phyloP scores from a whole-genome alignment of 225 moss, liverwort and hornwort species.

The Polytrichum formosum region DNA sequence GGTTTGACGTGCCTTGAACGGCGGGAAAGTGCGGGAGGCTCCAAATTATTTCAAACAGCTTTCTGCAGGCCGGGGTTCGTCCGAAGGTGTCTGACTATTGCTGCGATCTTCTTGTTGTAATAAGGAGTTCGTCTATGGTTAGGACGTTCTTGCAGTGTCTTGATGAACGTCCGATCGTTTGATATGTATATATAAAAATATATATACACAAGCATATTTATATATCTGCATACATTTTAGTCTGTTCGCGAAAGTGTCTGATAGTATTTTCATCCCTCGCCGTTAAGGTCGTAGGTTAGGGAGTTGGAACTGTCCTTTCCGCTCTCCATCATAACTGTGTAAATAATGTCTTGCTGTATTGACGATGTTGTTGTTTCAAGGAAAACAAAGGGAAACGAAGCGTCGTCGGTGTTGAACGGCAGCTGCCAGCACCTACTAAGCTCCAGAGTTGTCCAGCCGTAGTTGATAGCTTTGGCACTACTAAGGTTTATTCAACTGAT shows the following conservation, averaged over 20 bases:
- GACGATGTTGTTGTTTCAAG: constrained; percentile 10
- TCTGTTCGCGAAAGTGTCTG: not conserved
- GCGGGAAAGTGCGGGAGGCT: too few species aligned
- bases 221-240: too few species aligned
- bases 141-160: too few species aligned
- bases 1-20: too few species aligned
- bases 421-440: constrained; percentile 13
- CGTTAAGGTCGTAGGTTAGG: not conserved
- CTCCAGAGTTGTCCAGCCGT: constrained; percentile 16
- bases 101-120: too few species aligned
- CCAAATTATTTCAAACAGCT: too few species aligned
- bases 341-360: not conserved
- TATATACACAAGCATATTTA: too few species aligned
- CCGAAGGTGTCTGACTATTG: too few species aligned
- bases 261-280: not conserved
- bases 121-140: too few species aligned
- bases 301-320: not conserved
- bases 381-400: constrained; percentile 38
- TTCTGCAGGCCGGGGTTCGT: too few species aligned
- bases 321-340: not conserved
- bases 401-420: constrained; percentile 18
- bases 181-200: too few species aligned
- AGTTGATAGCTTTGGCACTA: constrained; percentile 42
- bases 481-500: constrained; percentile 30
- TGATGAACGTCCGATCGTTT: too few species aligned